Conservation (phyloP, 331 rosid genomes). For the Spiraea crenata region DNA sequence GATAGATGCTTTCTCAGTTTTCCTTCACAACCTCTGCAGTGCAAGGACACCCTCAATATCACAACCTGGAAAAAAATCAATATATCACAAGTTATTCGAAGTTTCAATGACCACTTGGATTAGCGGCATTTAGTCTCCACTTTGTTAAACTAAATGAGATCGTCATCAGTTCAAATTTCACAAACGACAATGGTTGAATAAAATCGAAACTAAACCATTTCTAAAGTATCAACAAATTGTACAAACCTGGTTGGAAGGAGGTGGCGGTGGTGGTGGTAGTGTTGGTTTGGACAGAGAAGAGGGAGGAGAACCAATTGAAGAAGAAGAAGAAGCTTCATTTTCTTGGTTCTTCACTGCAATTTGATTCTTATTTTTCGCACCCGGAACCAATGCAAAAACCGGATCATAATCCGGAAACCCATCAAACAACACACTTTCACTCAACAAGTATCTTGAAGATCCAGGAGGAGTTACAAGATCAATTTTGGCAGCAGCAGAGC, state of each 20-base stretch:
- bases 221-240: neutral
- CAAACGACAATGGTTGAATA: too few relatives aligned
- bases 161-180: too few relatives aligned
- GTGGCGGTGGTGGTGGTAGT: slow-evolving; percentile 19
- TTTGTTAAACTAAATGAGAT: too few relatives aligned
- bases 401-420: slow-evolving; percentile 44
- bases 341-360: slow-evolving; percentile 26
- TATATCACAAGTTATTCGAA: too few relatives aligned
- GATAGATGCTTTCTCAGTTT: slow-evolving; percentile 89
- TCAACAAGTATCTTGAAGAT: slow-evolving; percentile 72
- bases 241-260: slow-evolving; percentile 66
- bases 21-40: slow-evolving; percentile 95
- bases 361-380: slow-evolving; percentile 29
- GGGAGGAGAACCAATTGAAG: slow-evolving; percentile 45
- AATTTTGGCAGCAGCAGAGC: slow-evolving; percentile 41
- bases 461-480: slow-evolving; percentile 59
- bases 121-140: too few relatives aligned
- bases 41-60: slow-evolving; percentile 85
- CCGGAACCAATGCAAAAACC: slow-evolving; percentile 28
- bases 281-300: slow-evolving; percentile 28
- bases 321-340: slow-evolving; percentile 16
- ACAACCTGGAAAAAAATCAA: slow-evolving; percentile 55
- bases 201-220: too few relatives aligned
- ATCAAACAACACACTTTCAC: slow-evolving; percentile 41
- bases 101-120: too few relatives aligned